A percentile compares a stretch with the other conserved stretches of the same genome.
Conservation (phyloP, 2,329 filamentous ascomycete species). For the Verticillium zaregamsianum region DNA sequence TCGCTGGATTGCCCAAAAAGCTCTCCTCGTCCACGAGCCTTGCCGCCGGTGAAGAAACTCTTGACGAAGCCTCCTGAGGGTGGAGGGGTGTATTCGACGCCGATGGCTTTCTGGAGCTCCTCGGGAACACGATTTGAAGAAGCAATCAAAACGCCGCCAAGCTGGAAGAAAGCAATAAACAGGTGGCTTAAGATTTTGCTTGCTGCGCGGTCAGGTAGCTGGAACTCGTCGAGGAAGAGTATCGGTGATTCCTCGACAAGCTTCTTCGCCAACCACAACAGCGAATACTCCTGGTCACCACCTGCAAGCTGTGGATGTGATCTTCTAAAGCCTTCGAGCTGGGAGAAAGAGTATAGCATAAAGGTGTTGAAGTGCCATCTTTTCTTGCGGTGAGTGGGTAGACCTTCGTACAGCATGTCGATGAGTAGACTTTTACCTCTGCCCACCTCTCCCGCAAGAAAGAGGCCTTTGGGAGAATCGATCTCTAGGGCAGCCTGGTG, state of each 20-base stretch:
- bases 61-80: constrained; percentile 47
- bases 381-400: constrained; percentile 69
- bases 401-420: constrained; percentile 72
- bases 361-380: constrained; percentile 85
- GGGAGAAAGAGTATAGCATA: constrained; percentile 73
- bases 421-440: constrained; percentile 85
- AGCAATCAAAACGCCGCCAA: constrained; percentile 75
- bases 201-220: constrained; percentile 72
- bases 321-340: constrained; percentile 60
- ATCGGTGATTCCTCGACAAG: constrained; percentile 72
- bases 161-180: constrained; percentile 75
- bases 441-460: constrained; percentile 77
- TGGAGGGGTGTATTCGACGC: constrained; percentile 60
- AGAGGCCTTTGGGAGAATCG: constrained; percentile 68
- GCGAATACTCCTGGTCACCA: constrained; percentile 54
- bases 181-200: constrained; percentile 77
- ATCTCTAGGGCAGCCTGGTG: constrained; percentile 69
- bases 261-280: constrained; percentile 71
- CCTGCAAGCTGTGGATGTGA: constrained; percentile 21
- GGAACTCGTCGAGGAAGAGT: constrained; percentile 78
- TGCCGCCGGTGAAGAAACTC: constrained; percentile 32
- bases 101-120: constrained; percentile 71
- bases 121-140: constrained; percentile 83
- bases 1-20: constrained; percentile 62
- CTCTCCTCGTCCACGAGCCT: constrained; percentile 32